Evolutionary conservation across 768 basidiomycete genomes (phyloP), one percentile per base, ranked within the genome.

Genomic region (Tulasnella sp.): DNA sequence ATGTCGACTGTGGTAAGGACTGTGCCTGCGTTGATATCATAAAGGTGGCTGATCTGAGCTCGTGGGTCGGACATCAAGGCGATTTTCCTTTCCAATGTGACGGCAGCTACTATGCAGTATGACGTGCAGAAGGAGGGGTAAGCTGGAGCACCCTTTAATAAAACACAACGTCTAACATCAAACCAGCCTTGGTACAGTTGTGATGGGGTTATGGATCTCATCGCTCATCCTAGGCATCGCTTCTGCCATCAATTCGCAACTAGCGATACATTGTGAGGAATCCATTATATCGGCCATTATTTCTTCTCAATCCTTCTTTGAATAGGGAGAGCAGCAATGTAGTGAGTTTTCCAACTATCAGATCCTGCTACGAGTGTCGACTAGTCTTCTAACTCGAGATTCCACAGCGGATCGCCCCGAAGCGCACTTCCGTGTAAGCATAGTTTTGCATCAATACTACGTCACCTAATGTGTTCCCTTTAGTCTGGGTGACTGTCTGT

Each of bases 271-370:
- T 34, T 81, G 78, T 76, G 19, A 76, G 75, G 9, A 1, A 8
- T 24, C 3, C 21, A 2, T 18, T 44, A 46, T 14, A 27, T 92
- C 91, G 12, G 92, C 93, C 77, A 9, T 27, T 1, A 0, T 6
- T 12, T 68, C 87, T 93, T 6, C 62, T 68, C 16, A 68, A 27
- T 19, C 16, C 21, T 1, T 0, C 52, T 62, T 76, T 16, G 14
- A 40, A 5, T n/a, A 76, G 75, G 80, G 80, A 74, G 78, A n/a
- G 74, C 80, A 0, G 80, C 80, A 10, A 81, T 80, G 39, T 81
- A 81, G 79, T 80, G 58, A 92, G 58, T 44, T 36, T 19, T 68
- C 31, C 12, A 68, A 36, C 31, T 14, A 5, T 8, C 27, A 5
- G 27, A 21, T 1, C 34, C 14, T 31, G 34, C 44, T n/a, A n/a